Percentiles rank a stretch among this genome's conserved stretches.
Conservation (phyloP, 78 protist species). For the Cavenderia fasciculata region DNA sequence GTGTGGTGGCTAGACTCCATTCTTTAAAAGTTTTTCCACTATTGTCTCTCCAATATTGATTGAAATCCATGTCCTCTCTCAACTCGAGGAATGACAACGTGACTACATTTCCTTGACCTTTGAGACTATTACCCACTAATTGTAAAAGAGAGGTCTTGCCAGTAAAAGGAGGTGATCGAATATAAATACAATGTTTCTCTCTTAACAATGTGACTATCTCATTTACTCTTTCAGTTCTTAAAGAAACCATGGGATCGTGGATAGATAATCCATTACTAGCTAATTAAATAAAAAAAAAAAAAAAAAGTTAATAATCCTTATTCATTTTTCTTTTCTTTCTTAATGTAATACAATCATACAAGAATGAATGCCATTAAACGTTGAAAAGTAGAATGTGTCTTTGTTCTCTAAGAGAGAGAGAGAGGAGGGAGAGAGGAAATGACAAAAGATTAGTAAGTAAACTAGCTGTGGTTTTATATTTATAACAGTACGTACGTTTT, state of each 20-base stretch:
- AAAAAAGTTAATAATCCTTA: too few relatives aligned
- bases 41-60: not conserved
- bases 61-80: not conserved
- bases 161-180: not conserved
- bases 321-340: too few relatives aligned
- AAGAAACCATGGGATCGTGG: not conserved
- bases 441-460: too few relatives aligned
- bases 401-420: too few relatives aligned
- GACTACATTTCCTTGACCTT: not conserved
- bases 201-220: not conserved
- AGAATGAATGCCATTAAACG: too few relatives aligned
- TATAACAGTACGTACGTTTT: too few relatives aligned
- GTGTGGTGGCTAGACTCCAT: not conserved
- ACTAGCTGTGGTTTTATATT: too few relatives aligned
- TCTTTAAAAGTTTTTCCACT: not conserved
- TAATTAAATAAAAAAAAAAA: too few relatives aligned
- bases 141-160: not conserved
- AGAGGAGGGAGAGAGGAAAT: too few relatives aligned
- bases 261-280: not conserved
- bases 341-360: too few relatives aligned
- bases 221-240: not conserved
- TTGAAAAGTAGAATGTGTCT: too few relatives aligned
- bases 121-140: not conserved
- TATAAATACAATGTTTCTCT: not conserved
- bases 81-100: not conserved